Evolutionary conservation across 208 protist genomes (phyloP).

Genomic region (Trichomonas vaginalis): DNA sequence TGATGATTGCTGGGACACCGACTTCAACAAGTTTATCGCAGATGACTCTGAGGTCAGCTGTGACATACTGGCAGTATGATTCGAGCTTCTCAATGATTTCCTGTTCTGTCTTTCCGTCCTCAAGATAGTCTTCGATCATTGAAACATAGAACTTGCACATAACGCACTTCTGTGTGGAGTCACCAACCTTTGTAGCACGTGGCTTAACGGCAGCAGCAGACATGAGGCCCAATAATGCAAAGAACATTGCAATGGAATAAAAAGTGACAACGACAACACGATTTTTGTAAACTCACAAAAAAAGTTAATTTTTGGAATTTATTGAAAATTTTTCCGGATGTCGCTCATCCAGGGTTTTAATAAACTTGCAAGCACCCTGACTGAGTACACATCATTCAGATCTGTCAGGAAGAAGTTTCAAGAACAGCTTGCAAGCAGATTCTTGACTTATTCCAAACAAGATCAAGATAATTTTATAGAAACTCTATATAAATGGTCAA

Average conservation of each 20-base stretch:
- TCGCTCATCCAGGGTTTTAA: not conserved
- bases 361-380: not conserved
- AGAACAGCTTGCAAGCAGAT: not conserved
- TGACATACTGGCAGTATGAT: not conserved
- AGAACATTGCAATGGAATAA: not conserved
- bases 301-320: too few relatives aligned
- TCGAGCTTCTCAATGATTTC: not conserved
- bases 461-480: not conserved
- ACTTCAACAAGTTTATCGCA: not conserved
- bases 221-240: not conserved
- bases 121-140: not conserved
- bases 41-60: not conserved
- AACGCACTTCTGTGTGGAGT: not conserved
- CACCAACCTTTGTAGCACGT: not conserved
- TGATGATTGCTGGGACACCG: not conserved
- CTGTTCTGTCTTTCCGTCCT: not conserved
- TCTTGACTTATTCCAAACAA: not conserved
- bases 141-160: not conserved
- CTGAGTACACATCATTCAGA: not conserved
- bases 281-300: too few relatives aligned
- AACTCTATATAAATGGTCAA: not conserved
- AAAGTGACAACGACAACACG: not conserved
- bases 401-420: not conserved
- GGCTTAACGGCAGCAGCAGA: not conserved
- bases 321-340: too few relatives aligned